Evolutionary conservation across 768 basidiomycete genomes (phyloP).

Genomic region (Auriscalpium orientale): DNA sequence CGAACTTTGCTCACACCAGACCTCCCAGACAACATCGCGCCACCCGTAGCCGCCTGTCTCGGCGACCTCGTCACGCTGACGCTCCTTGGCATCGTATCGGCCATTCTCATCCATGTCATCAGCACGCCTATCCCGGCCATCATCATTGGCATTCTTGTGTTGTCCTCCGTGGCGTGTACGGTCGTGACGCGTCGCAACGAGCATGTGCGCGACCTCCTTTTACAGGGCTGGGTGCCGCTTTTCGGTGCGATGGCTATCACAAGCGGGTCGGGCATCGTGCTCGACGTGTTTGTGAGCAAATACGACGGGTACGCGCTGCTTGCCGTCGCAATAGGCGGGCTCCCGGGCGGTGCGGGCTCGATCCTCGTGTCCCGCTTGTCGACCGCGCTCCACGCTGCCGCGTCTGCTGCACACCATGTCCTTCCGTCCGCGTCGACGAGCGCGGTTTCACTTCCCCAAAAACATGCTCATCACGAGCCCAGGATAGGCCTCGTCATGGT

Average conservation of each 20-base stretch:
- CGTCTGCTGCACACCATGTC: constrained; percentile 19
- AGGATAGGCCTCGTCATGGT: constrained; percentile 49
- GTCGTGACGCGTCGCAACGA: constrained; percentile 57
- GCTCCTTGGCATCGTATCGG: constrained; percentile 70
- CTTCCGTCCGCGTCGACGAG: constrained; percentile 7
- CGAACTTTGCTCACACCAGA: not conserved
- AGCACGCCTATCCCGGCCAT: constrained; percentile 58
- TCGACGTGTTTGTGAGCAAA: constrained; percentile 81
- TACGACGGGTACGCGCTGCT: constrained; percentile 87
- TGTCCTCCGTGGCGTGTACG: constrained; percentile 40
- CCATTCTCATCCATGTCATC: constrained; percentile 56
- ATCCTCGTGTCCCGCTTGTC: constrained; percentile 89
- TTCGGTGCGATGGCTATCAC: constrained; percentile 87
- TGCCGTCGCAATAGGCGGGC: constrained; percentile 80
- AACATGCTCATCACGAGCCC: constrained; percentile 10
- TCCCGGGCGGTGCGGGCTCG: constrained; percentile 86
- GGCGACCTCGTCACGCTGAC: constrained; percentile 89
- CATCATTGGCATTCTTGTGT: constrained; percentile 40
- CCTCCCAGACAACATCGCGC: constrained; percentile 82
- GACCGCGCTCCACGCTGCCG: constrained; percentile 72
- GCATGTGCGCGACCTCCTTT: constrained; percentile 63
- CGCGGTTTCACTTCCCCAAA: constrained; percentile 1
- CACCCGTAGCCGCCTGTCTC: constrained; percentile 86
- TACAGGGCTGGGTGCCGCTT: constrained; percentile 84
- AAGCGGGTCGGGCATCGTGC: constrained; percentile 82